A percentile compares a stretch with the other conserved stretches of the same genome.
Conservation (phyloP, 106 monocot genomes). For the Xerophyta viscosa region DNA sequence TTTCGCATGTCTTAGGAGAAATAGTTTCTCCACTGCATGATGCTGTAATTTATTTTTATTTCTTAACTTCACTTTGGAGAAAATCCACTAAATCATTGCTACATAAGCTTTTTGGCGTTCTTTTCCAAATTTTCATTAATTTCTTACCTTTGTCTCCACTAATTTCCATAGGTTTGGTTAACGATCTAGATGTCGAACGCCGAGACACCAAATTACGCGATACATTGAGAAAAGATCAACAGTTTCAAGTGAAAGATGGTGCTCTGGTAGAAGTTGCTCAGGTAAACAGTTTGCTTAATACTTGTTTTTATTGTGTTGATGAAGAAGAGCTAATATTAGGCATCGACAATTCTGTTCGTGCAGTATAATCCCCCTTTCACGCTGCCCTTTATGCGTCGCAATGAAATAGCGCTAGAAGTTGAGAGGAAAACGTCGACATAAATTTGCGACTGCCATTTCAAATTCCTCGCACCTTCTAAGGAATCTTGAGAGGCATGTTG, state of each 20-base stretch:
- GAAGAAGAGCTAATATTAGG: neutral
- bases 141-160: too few species aligned
- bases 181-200: slow-evolving; percentile 48
- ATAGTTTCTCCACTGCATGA: too few species aligned
- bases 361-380: slow-evolving; percentile 92
- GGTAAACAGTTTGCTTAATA: slow-evolving; percentile 22
- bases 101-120: too few species aligned
- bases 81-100: too few species aligned
- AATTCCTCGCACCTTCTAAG: too few species aligned
- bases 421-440: slow-evolving; percentile 17
- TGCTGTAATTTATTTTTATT: too few species aligned
- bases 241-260: slow-evolving; percentile 54
- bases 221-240: slow-evolving; percentile 36
- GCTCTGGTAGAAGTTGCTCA: slow-evolving; percentile 68
- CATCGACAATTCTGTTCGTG: slow-evolving; percentile 1
- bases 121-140: too few species aligned
- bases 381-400: slow-evolving; percentile 76
- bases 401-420: slow-evolving; percentile 79
- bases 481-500: too few species aligned
- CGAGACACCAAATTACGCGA: slow-evolving; percentile 53
- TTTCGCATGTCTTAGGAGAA: too few species aligned
- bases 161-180: slow-evolving; percentile 51
- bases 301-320: neutral
- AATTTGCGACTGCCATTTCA: neutral
- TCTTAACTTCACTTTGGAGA: too few species aligned